Base-by-base conservation (phyloP, 495 filamentous ascomycete species). In the Aspergillus homomorphus region DNA sequence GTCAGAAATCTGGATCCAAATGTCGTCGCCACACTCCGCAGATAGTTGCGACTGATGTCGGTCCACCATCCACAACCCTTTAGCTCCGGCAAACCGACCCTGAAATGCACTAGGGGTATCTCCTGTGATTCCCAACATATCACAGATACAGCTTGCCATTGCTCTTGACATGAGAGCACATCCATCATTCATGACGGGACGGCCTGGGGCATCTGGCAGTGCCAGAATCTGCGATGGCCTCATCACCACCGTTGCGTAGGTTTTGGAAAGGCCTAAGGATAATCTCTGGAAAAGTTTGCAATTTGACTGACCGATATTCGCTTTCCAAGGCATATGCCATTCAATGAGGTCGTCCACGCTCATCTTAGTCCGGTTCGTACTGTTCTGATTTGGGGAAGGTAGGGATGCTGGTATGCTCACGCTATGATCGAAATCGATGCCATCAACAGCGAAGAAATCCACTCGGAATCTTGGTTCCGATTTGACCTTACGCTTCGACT, bases 61-160 rank as follows among this genome's bases (percentile, higher is more conserved):
- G 61, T 87, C 84, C 16, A 93, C 78, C 72, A 92, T 84, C 92
- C 93, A 97, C 43, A 97, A 73, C 2, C 94, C 94, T 70, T 98
- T 97, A 1, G 90, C 89, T 6, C 89, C 85, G 2, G 86, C 89
- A 59, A 98, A 85, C 43, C 93, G 80, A 12, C 79, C 93, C 72
- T 97, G 93, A 52, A 95, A 88, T 7, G 80, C 83, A 55, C 87
- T 88, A 0, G 92, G 91, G 0, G 87, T 79, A 43, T 79, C 77
- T 0, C 77, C 69, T 3, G 75, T 62, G 6, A 91, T 76, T 0
- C 83, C 82, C 30, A 92, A 76, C 2, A 66, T 63, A 33, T 86
- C 75, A 9, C 81, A 80, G 15, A 93, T 80, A 38, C 76, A 73
- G 21, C 76, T 72, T 6, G 89, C 90, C 21, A 90, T 77, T 4